A percentile compares a stretch with the other conserved stretches of the same genome.
Conservation (phyloP, 441 rosid species). For the Arabidopsis hybrid region DNA sequence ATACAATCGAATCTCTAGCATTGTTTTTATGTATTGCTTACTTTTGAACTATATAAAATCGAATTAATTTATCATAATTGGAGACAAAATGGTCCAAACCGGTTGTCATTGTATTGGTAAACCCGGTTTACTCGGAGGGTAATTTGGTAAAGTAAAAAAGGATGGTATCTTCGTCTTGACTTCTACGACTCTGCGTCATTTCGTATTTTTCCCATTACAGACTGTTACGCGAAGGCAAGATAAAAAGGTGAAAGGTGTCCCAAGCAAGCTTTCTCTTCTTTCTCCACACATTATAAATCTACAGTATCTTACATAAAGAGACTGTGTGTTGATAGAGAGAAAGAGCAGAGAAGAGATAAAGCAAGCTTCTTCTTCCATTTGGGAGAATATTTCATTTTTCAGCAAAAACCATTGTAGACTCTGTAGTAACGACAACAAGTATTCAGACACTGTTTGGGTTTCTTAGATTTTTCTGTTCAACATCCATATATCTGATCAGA, state of each 20-base stretch:
- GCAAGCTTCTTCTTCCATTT: constrained; percentile 25
- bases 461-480: neutral
- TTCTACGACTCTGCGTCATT: constrained; percentile 14
- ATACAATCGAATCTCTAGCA: neutral
- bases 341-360: neutral
- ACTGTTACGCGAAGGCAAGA: constrained; percentile 39
- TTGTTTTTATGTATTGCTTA: too few species aligned
- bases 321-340: neutral
- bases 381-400: neutral
- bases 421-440: constrained; percentile 10
- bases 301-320: constrained; percentile 11
- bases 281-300: constrained; percentile 25
- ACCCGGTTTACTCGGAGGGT: constrained; percentile 8
- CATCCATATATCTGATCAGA: neutral
- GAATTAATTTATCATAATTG: neutral
- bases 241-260: constrained; percentile 31
- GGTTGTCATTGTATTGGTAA: neutral
- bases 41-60: too few species aligned
- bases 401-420: constrained; percentile 10
- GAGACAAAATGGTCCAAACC: constrained; percentile 16
- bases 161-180: constrained; percentile 37
- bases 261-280: constrained; percentile 25
- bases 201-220: constrained; percentile 37
- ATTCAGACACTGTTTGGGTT: constrained; percentile 16
- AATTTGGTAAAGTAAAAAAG: constrained; percentile 12